Evolutionary conservation across 2,329 filamentous ascomycete species (phyloP).

Genomic region (Xylogone sp.): DNA sequence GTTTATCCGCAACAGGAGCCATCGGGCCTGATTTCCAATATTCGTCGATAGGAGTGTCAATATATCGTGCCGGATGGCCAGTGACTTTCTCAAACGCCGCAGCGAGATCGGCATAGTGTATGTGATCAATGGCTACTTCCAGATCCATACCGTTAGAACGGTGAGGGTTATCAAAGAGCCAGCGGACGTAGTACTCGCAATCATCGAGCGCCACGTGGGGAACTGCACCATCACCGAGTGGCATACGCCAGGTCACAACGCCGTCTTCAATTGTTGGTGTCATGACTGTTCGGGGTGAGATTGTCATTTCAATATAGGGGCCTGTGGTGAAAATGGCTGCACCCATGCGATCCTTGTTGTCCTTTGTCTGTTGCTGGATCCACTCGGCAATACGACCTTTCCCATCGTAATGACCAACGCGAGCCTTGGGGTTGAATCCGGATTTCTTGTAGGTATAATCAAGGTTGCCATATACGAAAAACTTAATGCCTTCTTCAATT

Average conservation of each 20-base stretch:
- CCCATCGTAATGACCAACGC: conserved; percentile 44
- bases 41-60: conserved; percentile 31
- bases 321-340: conserved; percentile 37
- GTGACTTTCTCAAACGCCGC: conserved; percentile 39
- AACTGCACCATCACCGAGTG: conserved; percentile 37
- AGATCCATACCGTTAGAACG: conserved; percentile 42
- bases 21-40: conserved; percentile 26
- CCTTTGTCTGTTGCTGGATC: conserved; percentile 38
- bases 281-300: conserved; percentile 34
- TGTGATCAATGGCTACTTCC: conserved; percentile 38
- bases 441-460: conserved; percentile 46
- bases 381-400: conserved; percentile 42
- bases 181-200: conserved; percentile 42
- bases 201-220: conserved; percentile 42
- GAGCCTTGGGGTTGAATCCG: conserved; percentile 41
- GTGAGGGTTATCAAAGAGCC: conserved; percentile 43
- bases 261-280: conserved; percentile 35
- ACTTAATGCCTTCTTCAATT: conserved; percentile 38
- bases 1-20: conserved; percentile 13
- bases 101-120: conserved; percentile 36
- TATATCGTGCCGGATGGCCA: conserved; percentile 35
- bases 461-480: conserved; percentile 45
- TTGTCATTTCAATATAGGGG: conserved; percentile 44
- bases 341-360: conserved; percentile 30
- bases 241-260: conserved; percentile 37